These are phyloP conservation scores for Puccinia hordei DNA, from an alignment of 1,284 basidiomycete species.

Conservation along the genomic window DNA sequence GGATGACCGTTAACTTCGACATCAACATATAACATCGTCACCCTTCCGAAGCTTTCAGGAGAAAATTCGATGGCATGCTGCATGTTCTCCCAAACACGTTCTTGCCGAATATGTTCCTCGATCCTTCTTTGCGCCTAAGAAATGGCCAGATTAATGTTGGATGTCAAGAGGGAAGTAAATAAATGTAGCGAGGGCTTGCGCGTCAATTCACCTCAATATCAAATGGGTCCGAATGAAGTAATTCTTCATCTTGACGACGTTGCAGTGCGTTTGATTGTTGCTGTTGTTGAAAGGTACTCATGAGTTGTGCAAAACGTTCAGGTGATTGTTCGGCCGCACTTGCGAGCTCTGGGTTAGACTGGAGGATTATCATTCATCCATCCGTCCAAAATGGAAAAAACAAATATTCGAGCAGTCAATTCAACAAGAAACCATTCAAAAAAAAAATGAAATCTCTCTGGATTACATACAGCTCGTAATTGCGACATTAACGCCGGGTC, in stretches of 20 bases:
- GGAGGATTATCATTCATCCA: constrained; percentile 22
- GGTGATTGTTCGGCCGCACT: constrained; percentile 71
- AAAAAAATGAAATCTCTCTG: not conserved
- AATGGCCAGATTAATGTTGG: not conserved
- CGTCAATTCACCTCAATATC: constrained; percentile 69
- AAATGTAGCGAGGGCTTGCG: not conserved
- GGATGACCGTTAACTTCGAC: constrained; percentile 88
- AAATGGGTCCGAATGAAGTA: constrained; percentile 79
- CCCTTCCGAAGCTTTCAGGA: constrained; percentile 89
- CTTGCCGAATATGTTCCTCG: constrained; percentile 87
- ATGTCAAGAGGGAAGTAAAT: not conserved
- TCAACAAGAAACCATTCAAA: constrained; percentile 24
- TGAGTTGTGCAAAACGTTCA: constrained; percentile 71
- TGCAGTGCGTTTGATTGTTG: constrained; percentile 65
- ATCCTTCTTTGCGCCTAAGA: constrained; percentile 75
- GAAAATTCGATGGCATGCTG: constrained; percentile 72
- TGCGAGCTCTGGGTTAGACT: constrained; percentile 79
- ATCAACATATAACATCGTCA: constrained; percentile 84
- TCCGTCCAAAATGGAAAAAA: not conserved
- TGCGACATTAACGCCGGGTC: constrained; percentile 77
- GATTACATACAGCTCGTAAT: constrained; percentile 67
- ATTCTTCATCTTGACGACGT: constrained; percentile 57
- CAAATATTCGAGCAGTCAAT: constrained; percentile 52
- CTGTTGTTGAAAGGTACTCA: constrained; percentile 68
- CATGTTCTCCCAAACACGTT: constrained; percentile 87